Evolutionary conservation across 1,284 basidiomycete species (phyloP).

Genomic region (Cutaneotrichosporon cavernicola): DNA sequence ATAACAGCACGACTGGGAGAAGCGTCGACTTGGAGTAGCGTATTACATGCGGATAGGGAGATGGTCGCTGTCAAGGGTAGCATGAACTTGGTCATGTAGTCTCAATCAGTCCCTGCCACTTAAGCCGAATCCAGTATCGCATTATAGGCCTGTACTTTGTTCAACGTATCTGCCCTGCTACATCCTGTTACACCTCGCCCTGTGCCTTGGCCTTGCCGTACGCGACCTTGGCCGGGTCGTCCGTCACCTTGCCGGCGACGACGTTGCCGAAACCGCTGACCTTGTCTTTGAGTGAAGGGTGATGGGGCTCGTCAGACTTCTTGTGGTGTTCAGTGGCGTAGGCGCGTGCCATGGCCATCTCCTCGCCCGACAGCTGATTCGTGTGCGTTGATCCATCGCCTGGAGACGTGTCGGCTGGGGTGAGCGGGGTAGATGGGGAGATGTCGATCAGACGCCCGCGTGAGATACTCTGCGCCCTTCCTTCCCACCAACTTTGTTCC

Average conservation of each 20-base stretch:
- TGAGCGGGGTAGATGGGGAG: background rate
- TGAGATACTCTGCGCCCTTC: too few species aligned
- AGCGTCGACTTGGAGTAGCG: background rate
- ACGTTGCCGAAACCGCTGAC: slow-evolving; percentile 13
- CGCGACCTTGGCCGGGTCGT: slow-evolving; percentile 15
- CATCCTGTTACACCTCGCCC: slow-evolving; percentile 8
- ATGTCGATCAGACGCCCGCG: too few species aligned
- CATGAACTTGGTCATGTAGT: background rate
- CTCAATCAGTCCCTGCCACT: background rate
- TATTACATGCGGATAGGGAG: too few species aligned
- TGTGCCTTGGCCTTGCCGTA: slow-evolving; percentile 16
- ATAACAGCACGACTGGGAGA: too few species aligned
- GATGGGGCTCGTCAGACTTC: background rate
- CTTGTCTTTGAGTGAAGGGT: slow-evolving; percentile 12
- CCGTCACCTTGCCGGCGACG: slow-evolving; percentile 8
- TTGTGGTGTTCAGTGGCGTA: background rate
- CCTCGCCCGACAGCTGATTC: background rate
- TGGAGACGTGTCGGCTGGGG: slow-evolving; percentile 13
- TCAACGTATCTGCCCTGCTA: background rate
- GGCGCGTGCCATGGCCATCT: background rate
- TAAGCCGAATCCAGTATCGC: background rate
- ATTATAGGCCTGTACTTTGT: background rate
- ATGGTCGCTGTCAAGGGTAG: background rate
- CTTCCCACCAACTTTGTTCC: too few species aligned
- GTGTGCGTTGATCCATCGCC: slow-evolving; percentile 5